Evolutionary conservation across 2,329 filamentous ascomycete genomes (phyloP).

Genomic region (Xylariaceae sp.): DNA sequence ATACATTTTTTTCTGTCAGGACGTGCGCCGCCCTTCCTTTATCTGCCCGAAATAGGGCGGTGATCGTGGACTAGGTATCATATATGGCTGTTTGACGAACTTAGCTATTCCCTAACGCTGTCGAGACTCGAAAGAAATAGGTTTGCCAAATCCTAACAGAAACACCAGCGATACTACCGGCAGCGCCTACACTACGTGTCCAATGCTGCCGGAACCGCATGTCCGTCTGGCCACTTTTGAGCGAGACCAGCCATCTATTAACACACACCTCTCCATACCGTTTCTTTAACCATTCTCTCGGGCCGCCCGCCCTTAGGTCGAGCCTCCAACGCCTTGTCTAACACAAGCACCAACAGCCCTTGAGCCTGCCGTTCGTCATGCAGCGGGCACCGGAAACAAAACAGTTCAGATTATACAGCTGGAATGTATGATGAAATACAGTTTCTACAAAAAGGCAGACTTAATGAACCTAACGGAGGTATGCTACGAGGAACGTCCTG

Average conservation of each 20-base stretch:
- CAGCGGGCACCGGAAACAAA: neutral
- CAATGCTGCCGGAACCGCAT: no score
- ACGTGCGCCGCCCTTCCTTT: neutral
- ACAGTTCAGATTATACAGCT: neutral
- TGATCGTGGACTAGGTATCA: neutral
- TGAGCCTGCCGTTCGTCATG: neutral
- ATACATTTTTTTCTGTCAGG: slow-evolving; percentile 17
- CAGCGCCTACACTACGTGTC: no score
- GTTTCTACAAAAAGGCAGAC: neutral
- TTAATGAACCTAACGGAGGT: neutral
- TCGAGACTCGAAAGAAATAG: no score
- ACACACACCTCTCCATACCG: no score
- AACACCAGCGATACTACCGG: no score
- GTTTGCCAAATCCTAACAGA: no score
- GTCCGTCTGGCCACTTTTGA: no score
- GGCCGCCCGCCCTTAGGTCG: neutral
- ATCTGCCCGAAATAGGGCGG: neutral
- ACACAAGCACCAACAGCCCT: neutral
- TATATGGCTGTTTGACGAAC: neutral
- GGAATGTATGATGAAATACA: neutral
- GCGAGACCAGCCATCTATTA: no score
- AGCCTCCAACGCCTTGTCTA: neutral
- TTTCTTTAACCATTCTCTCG: neutral
- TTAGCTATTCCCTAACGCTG: neutral
- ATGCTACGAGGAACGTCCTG: neutral